Percentiles rank a stretch among this genome's conserved stretches.
These are phyloP conservation scores for Ustilago bromivora DNA, from an alignment of 1,284 basidiomycete species.

Conservation along the genomic window DNA sequence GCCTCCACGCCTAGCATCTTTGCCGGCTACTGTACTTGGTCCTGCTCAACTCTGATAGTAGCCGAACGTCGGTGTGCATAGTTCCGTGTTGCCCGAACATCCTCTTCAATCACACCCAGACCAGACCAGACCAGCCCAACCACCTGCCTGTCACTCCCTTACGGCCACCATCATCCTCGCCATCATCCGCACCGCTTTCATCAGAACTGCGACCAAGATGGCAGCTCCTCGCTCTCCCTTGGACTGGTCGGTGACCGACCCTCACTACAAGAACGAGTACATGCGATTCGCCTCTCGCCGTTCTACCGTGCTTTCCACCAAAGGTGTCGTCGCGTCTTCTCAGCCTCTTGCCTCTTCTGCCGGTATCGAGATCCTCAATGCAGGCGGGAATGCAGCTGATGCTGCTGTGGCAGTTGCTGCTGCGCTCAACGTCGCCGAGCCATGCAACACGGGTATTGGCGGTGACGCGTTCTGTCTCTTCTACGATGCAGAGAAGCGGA, in stretches of 20 bases:
- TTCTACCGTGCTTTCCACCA: slow-evolving; percentile 73
- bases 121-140: too few relatives aligned
- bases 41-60: neutral
- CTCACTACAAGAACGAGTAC: slow-evolving; percentile 38
- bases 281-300: slow-evolving; percentile 58
- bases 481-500: slow-evolving; percentile 83
- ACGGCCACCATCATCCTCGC: neutral
- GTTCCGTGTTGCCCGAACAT: slow-evolving; percentile 4
- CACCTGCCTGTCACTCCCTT: neutral
- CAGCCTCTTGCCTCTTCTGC: slow-evolving; percentile 90
- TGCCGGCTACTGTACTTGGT: neutral
- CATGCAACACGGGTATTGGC: slow-evolving; percentile 72
- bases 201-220: neutral
- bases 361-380: slow-evolving; percentile 86
- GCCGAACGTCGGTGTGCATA: neutral
- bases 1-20: neutral
- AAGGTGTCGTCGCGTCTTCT: slow-evolving; percentile 87
- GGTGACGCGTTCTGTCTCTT: slow-evolving; percentile 92
- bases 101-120: too few relatives aligned
- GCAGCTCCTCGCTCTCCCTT: slow-evolving; percentile 27
- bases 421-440: slow-evolving; percentile 79
- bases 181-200: neutral
- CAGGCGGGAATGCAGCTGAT: slow-evolving; percentile 86
- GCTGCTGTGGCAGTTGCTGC: slow-evolving; percentile 80
- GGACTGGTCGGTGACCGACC: slow-evolving; percentile 46